Conservation (phyloP, 1,284 basidiomycete species). For the Melampsora larici-populina region DNA sequence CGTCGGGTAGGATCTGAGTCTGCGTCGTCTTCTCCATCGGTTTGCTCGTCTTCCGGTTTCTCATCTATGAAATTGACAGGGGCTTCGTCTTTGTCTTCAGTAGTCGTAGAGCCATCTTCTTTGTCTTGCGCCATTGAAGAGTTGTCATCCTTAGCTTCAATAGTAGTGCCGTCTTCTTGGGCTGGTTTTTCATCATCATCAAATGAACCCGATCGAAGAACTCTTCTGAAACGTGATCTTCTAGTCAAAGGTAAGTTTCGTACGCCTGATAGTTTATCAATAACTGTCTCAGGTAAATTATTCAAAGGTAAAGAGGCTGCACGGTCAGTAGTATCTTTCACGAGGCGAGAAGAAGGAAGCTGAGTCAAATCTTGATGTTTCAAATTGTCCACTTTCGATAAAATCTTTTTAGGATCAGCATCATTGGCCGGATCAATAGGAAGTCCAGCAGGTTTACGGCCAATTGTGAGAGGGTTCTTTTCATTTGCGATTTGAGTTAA, state of each 20-base stretch:
- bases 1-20: not conserved
- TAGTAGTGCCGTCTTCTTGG: not conserved
- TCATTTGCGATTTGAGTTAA: not conserved
- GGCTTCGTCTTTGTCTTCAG: not conserved
- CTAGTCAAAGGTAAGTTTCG: not conserved
- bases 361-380: not conserved
- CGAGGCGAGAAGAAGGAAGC: not conserved
- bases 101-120: not conserved
- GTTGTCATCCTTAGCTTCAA: not conserved
- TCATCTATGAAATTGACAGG: not conserved
- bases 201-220: not conserved
- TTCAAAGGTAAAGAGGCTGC: not conserved
- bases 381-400: conserved; percentile 3
- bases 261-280: not conserved
- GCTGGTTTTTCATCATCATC: not conserved
- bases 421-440: not conserved
- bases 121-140: too few relatives aligned
- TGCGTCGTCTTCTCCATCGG: not conserved
- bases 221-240: not conserved
- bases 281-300: not conserved
- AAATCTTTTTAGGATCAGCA: not conserved
- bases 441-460: conserved; percentile 1
- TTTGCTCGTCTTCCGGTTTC: not conserved
- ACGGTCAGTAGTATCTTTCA: not conserved
- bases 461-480: not conserved